A percentile compares a stretch with the other conserved stretches of the same genome.
Conservation (phyloP, 495 filamentous ascomycete genomes). For the Poronia punctata region DNA sequence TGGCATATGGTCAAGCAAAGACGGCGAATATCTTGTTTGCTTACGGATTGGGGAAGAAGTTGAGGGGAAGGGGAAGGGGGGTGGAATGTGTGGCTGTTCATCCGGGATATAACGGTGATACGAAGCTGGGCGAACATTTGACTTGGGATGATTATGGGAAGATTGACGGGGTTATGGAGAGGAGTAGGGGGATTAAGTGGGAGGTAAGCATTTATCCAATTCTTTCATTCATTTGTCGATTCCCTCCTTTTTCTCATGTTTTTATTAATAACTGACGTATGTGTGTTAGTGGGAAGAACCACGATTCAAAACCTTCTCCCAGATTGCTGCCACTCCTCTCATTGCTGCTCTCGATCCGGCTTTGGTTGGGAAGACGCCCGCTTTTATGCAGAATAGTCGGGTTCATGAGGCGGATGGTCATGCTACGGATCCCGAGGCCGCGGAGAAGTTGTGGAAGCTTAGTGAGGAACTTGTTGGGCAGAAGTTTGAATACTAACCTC, state of each 20-base stretch:
- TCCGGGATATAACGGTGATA: constrained; percentile 37
- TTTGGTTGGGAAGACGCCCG: constrained; percentile 18
- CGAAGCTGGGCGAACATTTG: constrained; percentile 23
- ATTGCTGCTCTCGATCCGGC: constrained; percentile 36
- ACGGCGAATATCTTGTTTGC: constrained; percentile 54
- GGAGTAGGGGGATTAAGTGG: constrained; percentile 18
- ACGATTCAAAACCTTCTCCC: constrained; percentile 30
- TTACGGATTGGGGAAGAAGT: constrained; percentile 38
- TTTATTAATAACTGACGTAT: neutral
- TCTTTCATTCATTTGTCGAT: neutral
- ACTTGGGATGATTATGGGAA: constrained; percentile 14
- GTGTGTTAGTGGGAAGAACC: constrained; percentile 6
- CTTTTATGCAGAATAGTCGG: constrained; percentile 32
- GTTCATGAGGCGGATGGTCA: constrained; percentile 14
- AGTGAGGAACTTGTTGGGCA: constrained; percentile 44
- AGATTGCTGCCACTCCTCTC: constrained; percentile 34
- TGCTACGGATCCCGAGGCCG: constrained; percentile 27
- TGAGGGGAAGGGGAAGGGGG: constrained; percentile 13
- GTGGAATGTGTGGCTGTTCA: constrained; percentile 32
- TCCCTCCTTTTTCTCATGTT: no score
- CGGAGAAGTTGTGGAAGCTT: constrained; percentile 40
- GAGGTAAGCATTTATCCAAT: constrained; percentile 1
- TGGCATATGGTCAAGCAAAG: constrained; percentile 51
- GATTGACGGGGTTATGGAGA: constrained; percentile 22
- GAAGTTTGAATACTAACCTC: constrained; percentile 28